Conservation (phyloP, 2,329 filamentous ascomycete genomes). For the Cercospora berteroae region DNA sequence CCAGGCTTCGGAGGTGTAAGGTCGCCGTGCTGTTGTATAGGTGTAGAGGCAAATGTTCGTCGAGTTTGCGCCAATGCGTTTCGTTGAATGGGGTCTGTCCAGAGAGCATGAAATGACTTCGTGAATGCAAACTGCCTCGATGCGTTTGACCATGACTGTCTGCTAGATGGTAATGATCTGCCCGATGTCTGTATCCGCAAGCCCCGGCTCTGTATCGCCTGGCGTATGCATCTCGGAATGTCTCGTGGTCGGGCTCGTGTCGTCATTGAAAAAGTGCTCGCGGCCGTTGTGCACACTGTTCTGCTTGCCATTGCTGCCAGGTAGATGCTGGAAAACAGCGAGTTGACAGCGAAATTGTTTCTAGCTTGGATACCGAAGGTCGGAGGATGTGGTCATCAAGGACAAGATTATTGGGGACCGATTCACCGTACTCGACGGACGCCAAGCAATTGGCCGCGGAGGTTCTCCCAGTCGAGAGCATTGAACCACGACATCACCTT, state of each 20-base stretch:
- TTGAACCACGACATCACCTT: background rate
- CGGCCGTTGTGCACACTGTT: constrained; percentile 3
- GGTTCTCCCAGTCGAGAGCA: background rate
- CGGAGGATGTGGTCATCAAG: background rate
- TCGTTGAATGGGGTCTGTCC: background rate
- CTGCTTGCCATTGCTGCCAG: constrained; percentile 9
- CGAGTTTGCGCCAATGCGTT: background rate
- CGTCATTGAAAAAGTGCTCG: constrained; percentile 1
- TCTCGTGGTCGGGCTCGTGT: constrained; percentile 8
- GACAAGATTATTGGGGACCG: background rate
- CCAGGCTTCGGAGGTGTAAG: constrained; percentile 80
- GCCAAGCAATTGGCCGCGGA: background rate
- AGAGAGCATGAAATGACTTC: background rate
- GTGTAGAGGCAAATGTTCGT: constrained; percentile 14
- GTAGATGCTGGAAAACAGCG: background rate
- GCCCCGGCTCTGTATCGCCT: background rate
- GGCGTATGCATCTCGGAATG: constrained; percentile 11
- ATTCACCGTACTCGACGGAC: background rate
- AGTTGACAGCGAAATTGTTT: background rate
- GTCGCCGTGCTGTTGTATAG: constrained; percentile 66
- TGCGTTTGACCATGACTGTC: background rate
- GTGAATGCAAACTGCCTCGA: background rate
- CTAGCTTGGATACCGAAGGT: background rate
- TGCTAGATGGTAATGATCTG: background rate
- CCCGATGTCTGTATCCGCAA: constrained; percentile 3